Evolutionary conservation across 345 rosid genomes (phyloP).

Genomic region (Rhizophora apiculata): DNA sequence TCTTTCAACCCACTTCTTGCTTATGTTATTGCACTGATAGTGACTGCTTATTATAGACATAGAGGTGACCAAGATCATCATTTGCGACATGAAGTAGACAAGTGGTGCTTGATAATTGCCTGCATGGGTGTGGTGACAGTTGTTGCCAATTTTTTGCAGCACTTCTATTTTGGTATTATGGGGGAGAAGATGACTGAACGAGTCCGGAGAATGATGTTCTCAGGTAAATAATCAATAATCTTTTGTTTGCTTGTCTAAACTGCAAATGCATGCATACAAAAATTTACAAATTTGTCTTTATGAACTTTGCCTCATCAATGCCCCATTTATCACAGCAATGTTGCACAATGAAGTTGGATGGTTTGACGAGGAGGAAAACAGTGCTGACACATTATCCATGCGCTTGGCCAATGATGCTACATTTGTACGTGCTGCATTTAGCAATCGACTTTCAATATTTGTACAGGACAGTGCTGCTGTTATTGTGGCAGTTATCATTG

Average conservation of each 20-base stretch:
- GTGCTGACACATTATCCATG: slow-evolving; percentile 95
- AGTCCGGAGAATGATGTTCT: slow-evolving; percentile 98
- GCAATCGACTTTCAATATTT: slow-evolving; percentile 97
- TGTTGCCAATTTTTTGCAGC: slow-evolving; percentile 96
- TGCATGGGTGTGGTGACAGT: slow-evolving; percentile 98
- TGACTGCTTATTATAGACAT: slow-evolving; percentile 65
- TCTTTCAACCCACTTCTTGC: slow-evolving; percentile 98
- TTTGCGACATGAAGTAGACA: slow-evolving; percentile 70
- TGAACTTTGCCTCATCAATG: slow-evolving; percentile 19
- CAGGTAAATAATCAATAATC: slow-evolving; percentile 49
- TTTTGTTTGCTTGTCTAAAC: slow-evolving; percentile 9
- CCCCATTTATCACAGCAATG: slow-evolving; percentile 68
- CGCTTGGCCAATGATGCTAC: slow-evolving; percentile 99
- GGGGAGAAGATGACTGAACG: slow-evolving; percentile 99
- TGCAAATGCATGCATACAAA: background rate
- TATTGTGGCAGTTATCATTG: slow-evolving; percentile 83
- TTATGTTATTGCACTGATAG: slow-evolving; percentile 79
- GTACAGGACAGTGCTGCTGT: slow-evolving; percentile 96
- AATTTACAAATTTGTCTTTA: slow-evolving; percentile 7
- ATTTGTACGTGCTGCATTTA: slow-evolving; percentile 96
- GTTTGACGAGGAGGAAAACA: slow-evolving; percentile 98
- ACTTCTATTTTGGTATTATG: slow-evolving; percentile 98
- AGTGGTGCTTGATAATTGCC: slow-evolving; percentile 97
- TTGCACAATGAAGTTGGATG: slow-evolving; percentile 97
- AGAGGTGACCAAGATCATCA: slow-evolving; percentile 29